These are phyloP conservation scores for Psilocybe subaeruginosa DNA, from an alignment of 768 basidiomycete genomes.

Conservation along the genomic window DNA sequence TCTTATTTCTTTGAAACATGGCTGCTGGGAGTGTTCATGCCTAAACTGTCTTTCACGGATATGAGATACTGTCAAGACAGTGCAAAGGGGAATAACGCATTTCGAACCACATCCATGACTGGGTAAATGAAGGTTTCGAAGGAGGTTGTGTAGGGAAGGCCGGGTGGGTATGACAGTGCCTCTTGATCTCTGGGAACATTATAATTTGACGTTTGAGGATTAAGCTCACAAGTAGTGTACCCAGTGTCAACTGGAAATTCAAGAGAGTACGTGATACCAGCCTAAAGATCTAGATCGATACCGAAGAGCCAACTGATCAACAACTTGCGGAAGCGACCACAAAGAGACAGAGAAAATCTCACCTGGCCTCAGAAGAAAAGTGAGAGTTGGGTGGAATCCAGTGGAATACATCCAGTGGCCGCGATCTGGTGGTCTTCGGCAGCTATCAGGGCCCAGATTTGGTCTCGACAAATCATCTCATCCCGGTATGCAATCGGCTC, in stretches of 20 bases:
- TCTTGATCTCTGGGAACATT: conserved; percentile 47
- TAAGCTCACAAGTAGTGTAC: conserved; percentile 42
- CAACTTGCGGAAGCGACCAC: too few relatives aligned
- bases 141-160: conserved; percentile 74
- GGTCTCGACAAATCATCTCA: conserved; percentile 57
- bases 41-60: conserved; percentile 67
- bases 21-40: conserved; percentile 65
- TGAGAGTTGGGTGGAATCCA: conserved; percentile 67
- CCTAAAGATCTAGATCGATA: conserved; percentile 38
- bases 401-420: conserved; percentile 67
- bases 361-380: conserved; percentile 85
- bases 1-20: conserved; percentile 56
- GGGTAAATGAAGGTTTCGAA: conserved; percentile 83
- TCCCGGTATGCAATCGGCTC: conserved; percentile 39
- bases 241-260: conserved; percentile 83
- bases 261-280: conserved; percentile 77
- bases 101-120: conserved; percentile 76
- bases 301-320: too few relatives aligned
- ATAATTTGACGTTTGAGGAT: too few relatives aligned
- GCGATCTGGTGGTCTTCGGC: conserved; percentile 67
- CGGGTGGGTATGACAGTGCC: conserved; percentile 72
- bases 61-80: conserved; percentile 69
- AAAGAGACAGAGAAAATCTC: conserved; percentile 17
- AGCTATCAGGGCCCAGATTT: conserved; percentile 55
- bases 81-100: conserved; percentile 70